Base-by-base conservation (phyloP, 1,139 yeast genomes). In the Kodamaea alishanica region DNA sequence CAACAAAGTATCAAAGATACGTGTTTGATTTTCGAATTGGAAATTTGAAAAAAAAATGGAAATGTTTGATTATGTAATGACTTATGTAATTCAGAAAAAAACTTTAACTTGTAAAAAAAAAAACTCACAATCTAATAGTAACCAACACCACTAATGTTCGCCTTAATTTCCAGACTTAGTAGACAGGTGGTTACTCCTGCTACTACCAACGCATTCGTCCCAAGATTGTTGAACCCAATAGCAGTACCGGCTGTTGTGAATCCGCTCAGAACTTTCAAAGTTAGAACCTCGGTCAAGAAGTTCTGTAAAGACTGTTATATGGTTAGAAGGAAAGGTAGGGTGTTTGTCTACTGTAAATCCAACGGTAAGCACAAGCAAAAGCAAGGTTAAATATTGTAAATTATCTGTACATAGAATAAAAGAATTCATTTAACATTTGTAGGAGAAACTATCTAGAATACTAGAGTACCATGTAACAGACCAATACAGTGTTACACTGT, bases 311-410 rank as follows among this genome's bases (percentile, higher is more conserved):
- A 88, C 58, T 92, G 98, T 61, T 90, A 89, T 59, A 75, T 87
- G 66, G 96, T 92, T 10, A 84, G 94, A 65, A 81, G 97, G 66
- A 90, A 89, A 66, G 97, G 97, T 28, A 75, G 95, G 56, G 94
- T 89, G 22, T 89, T 86, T 51, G 96, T 90, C 30, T 84, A 86
- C 60, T 92, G 97, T 71, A 90, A 90, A 61, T 72, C 92, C 34
- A 88, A 89, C 61, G 89, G 90, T 47, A 88, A 88, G 65, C 98
- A 92, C 65, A 92, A 92, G 67, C 98, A 92, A 65, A 87, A 97
- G 66, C 97, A 90, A 66, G 96, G 96, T 49, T 90, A 63, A 62
- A 15, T 30, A 12, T 30, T 20, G 15, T 28, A 28, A 28, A 12
- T 7, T 11, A 10, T n/a, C 11, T 24, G 34, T 9, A 26, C 8